Evolutionary conservation across 1,139 yeast genomes (phyloP).

Genomic region (Eremothecium cymbalariae): DNA sequence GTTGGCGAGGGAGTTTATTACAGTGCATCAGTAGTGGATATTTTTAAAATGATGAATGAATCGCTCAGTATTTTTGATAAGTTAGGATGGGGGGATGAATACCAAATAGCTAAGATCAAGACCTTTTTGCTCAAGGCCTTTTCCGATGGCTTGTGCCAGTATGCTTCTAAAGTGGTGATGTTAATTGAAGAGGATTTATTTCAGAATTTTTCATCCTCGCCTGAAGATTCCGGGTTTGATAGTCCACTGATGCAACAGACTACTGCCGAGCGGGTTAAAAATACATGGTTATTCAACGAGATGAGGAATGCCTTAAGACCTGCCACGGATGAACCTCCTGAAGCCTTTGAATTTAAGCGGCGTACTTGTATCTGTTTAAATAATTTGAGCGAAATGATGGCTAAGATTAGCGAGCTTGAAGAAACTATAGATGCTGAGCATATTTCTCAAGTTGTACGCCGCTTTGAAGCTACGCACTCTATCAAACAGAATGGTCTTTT

Average conservation of each 20-base stretch:
- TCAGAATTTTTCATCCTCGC: constrained; percentile 29
- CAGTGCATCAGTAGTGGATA: constrained; percentile 58
- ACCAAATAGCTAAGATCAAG: constrained; percentile 51
- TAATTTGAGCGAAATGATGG: constrained; percentile 56
- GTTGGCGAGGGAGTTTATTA: constrained; percentile 38
- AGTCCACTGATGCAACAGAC: constrained; percentile 30
- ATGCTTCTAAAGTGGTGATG: constrained; percentile 42
- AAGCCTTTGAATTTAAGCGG: constrained; percentile 53
- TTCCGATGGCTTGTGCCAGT: constrained; percentile 51
- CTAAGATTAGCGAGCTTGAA: constrained; percentile 53
- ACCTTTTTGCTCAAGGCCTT: constrained; percentile 54
- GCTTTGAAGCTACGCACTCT: constrained; percentile 29
- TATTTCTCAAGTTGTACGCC: constrained; percentile 42
- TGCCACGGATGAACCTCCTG: constrained; percentile 36
- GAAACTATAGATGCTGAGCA: constrained; percentile 53
- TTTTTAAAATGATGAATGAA: constrained; percentile 55
- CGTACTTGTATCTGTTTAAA: constrained; percentile 71
- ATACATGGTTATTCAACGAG: constrained; percentile 41
- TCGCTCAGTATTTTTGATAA: constrained; percentile 46
- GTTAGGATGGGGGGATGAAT: constrained; percentile 55
- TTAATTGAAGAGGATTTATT: constrained; percentile 44
- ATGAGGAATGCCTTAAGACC: constrained; percentile 40
- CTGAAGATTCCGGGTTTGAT: constrained; percentile 29
- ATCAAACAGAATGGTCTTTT: too few relatives aligned
- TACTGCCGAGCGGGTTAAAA: constrained; percentile 37